Evolutionary conservation across 257 asterid genomes (phyloP), one percentile per base, ranked within the genome.

Genomic region (Rehmannia glutinosa): DNA sequence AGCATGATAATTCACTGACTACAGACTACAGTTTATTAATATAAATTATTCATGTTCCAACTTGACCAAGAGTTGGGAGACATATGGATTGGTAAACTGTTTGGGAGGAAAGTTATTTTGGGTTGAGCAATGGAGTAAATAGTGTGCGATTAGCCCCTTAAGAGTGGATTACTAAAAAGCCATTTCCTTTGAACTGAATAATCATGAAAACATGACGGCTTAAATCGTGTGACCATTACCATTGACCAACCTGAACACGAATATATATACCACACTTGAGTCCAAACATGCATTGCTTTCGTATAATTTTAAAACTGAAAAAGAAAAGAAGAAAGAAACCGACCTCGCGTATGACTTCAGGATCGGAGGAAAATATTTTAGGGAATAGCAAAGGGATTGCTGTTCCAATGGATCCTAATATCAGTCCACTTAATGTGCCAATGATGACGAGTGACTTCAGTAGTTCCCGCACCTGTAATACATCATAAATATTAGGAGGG

Each of bases 351-450:
- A 80, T 66, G 72, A 86, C 96, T 71, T 72, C 68, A 60, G 87
- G 79, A 73, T 90, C 90, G 24, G 86, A 75, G 59, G 96, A 86
- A 70, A 90, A 90, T 27, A 87, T 52, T 75, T 79, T 76, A 51
- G 96, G 96, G 71, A 81, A 87, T 64, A 90, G 69, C 89, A 84
- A 84, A 50, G 95, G 93, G 74, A 87, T 70, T 25, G 90, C 76
- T 56, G 88, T 80, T 61, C 97, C 97, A 11, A 81, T 63, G 54
- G 77, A 74, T 69, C 90, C 97, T 54, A 90, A 62, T 66, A 84
- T 36, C 38, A 87, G 52, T n/a, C 97, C 97, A 62, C 79, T 86
- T 57, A 82, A 12, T 60, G 86, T 83, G 46, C 86, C 92, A 69
- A 90, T 87, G 57, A 90, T 79, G 73, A 86, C 75, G 69, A 90